A percentile compares a stretch with the other conserved stretches of the same genome.
Conservation (phyloP, 257 asterid genomes). For the Primulina tabacum region DNA sequence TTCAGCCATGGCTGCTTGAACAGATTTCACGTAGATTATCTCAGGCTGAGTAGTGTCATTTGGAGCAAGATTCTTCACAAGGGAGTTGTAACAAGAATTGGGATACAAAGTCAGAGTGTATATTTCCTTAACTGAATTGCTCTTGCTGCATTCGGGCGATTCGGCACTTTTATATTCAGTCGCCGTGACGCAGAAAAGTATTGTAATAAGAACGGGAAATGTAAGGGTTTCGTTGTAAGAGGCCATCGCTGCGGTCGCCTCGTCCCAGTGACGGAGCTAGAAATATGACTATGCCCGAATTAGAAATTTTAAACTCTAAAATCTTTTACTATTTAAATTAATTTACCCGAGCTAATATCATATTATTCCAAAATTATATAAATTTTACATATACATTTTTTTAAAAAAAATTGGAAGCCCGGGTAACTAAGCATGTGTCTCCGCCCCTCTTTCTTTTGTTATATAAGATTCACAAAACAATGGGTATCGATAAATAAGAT, state of each 20-base stretch:
- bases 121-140: neutral
- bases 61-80: neutral
- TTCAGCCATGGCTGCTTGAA: neutral
- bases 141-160: neutral
- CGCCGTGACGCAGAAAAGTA: neutral
- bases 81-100: neutral
- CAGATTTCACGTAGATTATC: neutral
- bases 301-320: no score
- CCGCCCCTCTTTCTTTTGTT: neutral
- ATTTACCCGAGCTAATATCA: no score
- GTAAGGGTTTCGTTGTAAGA: neutral
- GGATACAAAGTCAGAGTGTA: neutral
- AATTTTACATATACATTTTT: no score
- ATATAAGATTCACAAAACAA: neutral
- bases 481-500: no score
- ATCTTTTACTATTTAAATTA: no score
- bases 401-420: no score
- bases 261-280: no score
- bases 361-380: no score
- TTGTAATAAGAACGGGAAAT: neutral
- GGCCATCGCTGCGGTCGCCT: neutral
- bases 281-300: no score
- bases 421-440: no score
- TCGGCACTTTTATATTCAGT: neutral
- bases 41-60: neutral